Base-by-base conservation (phyloP, 257 asterid species). In the Ballota nigra region DNA sequence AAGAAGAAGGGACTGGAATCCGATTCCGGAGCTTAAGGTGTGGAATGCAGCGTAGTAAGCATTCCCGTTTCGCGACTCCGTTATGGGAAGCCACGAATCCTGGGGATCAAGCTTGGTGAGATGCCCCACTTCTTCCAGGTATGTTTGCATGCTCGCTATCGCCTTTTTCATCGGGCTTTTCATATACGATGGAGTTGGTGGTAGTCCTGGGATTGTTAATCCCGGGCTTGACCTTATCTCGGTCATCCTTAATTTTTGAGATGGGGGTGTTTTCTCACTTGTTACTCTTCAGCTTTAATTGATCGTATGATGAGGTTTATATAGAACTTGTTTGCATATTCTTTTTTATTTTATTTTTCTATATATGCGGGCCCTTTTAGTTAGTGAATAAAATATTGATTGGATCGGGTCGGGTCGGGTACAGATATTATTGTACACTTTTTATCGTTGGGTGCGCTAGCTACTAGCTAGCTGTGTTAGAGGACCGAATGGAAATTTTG, bases 61-160 rank as follows among this genome's bases (percentile, higher is more conserved):
- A 41, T 91, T 91, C 28, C 97, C 97, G n/a, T 86, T 91, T 9
- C 95, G 76, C 5, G 97, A 91, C 74, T 91, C 97, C 0, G 97
- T 91, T 38, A 91, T 91, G 7, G 96, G 97, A 63, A 91, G 95
- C 97, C 97, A 91, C 40, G 85, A 80, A 65, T 91, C 97, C 78
- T 87, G 97, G 19, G 86, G 92, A 23, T 86, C 90, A 22, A 88
- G 95, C 82, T 83, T 88, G 11, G 89, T 88, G 69, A 87, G 83
- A 41, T 91, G 89, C 31, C 97, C 92, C 28, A 88, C 70, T 78
- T 88, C 97, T 78, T 82, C 93, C 58, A 88, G 75, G 79, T 64
- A 88, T 0, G 70, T 83, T 58, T 85, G 84, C 89, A 86, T 81
- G 85, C 74, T 77, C 1, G 78, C 45, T 18, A 85, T 66, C 11